phyloP scores from a whole-genome alignment of 2,329 filamentous ascomycete species.

The Pseudogymnoascus sp. region DNA sequence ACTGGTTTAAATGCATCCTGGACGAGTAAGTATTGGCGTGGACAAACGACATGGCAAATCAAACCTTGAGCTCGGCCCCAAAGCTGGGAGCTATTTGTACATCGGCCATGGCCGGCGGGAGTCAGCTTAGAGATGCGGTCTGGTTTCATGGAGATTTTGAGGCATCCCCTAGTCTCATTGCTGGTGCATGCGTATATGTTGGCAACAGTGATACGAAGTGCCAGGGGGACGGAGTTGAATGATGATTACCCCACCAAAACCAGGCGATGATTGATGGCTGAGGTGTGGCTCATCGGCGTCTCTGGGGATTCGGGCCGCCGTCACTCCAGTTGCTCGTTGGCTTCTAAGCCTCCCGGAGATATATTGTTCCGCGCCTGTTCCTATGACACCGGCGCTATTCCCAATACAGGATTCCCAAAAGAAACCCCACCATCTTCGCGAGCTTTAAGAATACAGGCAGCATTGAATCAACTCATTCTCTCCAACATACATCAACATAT shows the following conservation, averaged over 20 bases:
- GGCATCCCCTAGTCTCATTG: slow-evolving; percentile 5
- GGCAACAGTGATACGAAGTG: neutral
- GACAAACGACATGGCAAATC: slow-evolving; percentile 22
- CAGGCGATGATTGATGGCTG: slow-evolving; percentile 3
- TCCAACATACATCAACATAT: neutral
- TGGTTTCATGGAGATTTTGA: slow-evolving; percentile 7
- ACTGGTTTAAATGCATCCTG: slow-evolving; percentile 96
- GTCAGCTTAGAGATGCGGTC: slow-evolving; percentile 6
- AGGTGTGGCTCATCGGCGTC: slow-evolving; percentile 5
- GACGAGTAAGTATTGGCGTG: slow-evolving; percentile 18
- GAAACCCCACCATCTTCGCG: slow-evolving; percentile 7
- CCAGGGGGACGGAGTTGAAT: neutral
- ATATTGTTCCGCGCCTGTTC: slow-evolving; percentile 1
- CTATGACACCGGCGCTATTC: neutral
- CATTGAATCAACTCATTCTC: neutral
- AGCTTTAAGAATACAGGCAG: slow-evolving; percentile 5
- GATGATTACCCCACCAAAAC: slow-evolving; percentile 9
- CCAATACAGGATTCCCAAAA: neutral
- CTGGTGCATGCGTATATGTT: slow-evolving; percentile 1
- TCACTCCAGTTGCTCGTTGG: neutral
- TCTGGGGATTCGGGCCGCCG: slow-evolving; percentile 7
- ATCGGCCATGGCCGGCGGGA: slow-evolving; percentile 58
- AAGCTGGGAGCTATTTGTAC: slow-evolving; percentile 79
- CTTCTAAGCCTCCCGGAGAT: neutral
- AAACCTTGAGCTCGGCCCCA: slow-evolving; percentile 86